Evolutionary conservation across 2,329 filamentous ascomycete species (phyloP).

Genomic region (Apiospora rasikravindrae): DNA sequence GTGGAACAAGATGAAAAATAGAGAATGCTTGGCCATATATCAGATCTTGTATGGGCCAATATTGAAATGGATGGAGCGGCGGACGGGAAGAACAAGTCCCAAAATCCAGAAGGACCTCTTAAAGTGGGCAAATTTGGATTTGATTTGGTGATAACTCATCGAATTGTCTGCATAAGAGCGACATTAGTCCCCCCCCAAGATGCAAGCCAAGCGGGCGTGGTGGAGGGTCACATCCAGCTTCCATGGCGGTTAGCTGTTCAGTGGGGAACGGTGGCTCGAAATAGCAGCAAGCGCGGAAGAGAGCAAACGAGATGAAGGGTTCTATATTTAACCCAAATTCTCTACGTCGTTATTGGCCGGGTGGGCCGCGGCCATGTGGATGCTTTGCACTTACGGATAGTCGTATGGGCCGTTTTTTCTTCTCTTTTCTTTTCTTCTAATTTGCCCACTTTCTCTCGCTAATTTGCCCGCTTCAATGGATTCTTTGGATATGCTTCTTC

Average conservation of each 20-base stretch:
- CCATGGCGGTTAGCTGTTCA: slow-evolving; percentile 7
- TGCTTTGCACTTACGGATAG: slow-evolving; percentile 12
- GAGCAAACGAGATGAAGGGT: neutral
- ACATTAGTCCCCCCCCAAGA: neutral
- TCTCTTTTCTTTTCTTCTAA: neutral
- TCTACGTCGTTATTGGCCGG: neutral
- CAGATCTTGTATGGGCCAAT: slow-evolving; percentile 8
- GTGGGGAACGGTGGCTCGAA: slow-evolving; percentile 17
- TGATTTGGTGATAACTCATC: neutral
- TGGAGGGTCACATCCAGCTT: slow-evolving; percentile 5
- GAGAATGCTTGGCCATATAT: slow-evolving; percentile 17
- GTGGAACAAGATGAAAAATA: slow-evolving; percentile 19
- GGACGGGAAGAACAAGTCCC: neutral
- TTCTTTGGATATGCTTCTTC: neutral
- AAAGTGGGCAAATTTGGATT: slow-evolving; percentile 7
- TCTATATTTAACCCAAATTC: slow-evolving; percentile 20
- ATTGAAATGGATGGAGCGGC: slow-evolving; percentile 1
- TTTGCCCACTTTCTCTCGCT: neutral
- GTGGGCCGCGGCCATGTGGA: neutral
- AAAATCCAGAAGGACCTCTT: neutral
- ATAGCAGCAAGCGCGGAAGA: slow-evolving; percentile 22
- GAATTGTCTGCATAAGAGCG: slow-evolving; percentile 1
- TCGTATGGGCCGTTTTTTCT: neutral
- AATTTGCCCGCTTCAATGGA: neutral
- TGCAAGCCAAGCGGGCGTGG: neutral